Evolutionary conservation across 2,329 filamentous ascomycete genomes (phyloP).

Genomic region (Ilyonectria sp.): DNA sequence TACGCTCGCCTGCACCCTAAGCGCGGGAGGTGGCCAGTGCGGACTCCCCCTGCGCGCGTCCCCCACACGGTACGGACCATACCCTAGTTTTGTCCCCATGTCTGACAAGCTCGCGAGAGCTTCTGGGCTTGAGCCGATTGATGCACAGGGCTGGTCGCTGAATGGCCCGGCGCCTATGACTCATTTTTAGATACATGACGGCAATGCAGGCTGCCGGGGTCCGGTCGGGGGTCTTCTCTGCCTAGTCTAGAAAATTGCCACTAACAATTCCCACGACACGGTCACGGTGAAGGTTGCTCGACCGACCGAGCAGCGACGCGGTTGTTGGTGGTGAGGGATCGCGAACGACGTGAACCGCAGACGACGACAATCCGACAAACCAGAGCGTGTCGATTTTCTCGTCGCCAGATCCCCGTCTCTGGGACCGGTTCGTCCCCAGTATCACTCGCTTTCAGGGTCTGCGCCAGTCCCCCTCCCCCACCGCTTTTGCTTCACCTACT

Average conservation of each 20-base stretch:
- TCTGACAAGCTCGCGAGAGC: constrained; percentile 11
- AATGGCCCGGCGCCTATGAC: constrained; percentile 53
- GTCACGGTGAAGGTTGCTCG: constrained; percentile 24
- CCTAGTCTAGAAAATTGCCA: not conserved
- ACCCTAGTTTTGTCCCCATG: constrained; percentile 6
- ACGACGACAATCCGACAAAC: constrained; percentile 2
- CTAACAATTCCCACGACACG: not conserved
- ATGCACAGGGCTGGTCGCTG: constrained; percentile 50
- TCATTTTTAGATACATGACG: constrained; percentile 51
- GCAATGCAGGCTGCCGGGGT: constrained; percentile 21
- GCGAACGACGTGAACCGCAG: constrained; percentile 22
- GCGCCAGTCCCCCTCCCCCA: constrained; percentile 19
- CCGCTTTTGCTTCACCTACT: constrained; percentile 15
- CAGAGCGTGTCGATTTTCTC: constrained; percentile 16
- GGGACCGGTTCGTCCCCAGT: constrained; percentile 6
- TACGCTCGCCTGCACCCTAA: not conserved
- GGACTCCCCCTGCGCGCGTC: constrained; percentile 19
- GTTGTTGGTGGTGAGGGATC: constrained; percentile 21
- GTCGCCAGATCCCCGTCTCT: constrained; percentile 16
- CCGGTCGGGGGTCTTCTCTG: not conserved
- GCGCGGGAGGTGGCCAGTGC: constrained; percentile 36
- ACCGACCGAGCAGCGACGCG: constrained; percentile 29
- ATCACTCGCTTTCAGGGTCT: constrained; percentile 40
- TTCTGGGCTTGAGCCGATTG: constrained; percentile 48
- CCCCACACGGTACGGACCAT: constrained; percentile 26